Conservation (phyloP, 345 rosid species). For the Psidium guajava region DNA sequence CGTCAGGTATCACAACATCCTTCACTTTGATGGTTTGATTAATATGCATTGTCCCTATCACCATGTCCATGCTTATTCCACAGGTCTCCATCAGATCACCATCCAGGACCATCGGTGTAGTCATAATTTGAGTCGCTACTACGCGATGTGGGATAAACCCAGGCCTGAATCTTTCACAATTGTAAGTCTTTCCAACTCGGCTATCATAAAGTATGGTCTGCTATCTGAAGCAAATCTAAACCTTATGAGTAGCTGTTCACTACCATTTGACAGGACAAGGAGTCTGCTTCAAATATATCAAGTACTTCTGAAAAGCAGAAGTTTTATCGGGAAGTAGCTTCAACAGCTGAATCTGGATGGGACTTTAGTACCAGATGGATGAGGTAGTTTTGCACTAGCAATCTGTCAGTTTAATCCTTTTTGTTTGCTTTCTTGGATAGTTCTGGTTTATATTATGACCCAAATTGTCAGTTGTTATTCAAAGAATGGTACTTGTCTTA, state of each 20-base stretch:
- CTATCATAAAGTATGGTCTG: not conserved
- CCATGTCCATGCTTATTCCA: not conserved
- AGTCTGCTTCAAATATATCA: constrained; percentile 37
- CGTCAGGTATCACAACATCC: constrained; percentile 29
- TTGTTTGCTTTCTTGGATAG: not conserved
- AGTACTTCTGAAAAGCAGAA: constrained; percentile 34
- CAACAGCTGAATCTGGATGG: constrained; percentile 90
- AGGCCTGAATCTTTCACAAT: constrained; percentile 65
- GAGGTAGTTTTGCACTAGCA: constrained; percentile 30
- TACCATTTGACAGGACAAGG: constrained; percentile 39
- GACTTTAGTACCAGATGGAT: constrained; percentile 95
- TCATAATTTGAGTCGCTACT: constrained; percentile 63
- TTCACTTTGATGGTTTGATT: not conserved
- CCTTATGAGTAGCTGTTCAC: not conserved
- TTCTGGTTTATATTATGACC: not conserved
- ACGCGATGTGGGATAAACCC: constrained; percentile 87
- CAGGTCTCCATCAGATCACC: constrained; percentile 59
- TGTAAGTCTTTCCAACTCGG: constrained; percentile 11
- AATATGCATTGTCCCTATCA: not conserved
- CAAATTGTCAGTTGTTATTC: not conserved
- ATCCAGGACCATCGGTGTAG: constrained; percentile 37
- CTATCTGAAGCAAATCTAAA: not conserved
- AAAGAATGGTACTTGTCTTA: not conserved
- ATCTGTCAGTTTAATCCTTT: not conserved
- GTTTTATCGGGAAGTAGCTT: constrained; percentile 63